These are phyloP conservation scores for Aspergillus candidus DNA, from an alignment of 2,329 filamentous ascomycete genomes.

Conservation along the genomic window DNA sequence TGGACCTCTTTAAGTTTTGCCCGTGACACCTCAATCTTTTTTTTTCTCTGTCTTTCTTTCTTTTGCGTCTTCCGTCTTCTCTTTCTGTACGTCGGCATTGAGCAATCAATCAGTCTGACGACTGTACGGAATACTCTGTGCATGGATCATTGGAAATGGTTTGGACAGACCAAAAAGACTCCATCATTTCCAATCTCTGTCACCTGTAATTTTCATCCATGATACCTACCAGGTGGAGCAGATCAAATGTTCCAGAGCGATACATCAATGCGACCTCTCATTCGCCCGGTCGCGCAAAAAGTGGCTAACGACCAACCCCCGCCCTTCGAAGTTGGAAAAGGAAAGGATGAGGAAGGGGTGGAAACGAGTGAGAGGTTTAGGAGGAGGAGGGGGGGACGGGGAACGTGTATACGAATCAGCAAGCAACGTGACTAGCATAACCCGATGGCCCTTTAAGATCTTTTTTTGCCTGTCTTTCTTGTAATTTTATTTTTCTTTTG, in stretches of 20 bases:
- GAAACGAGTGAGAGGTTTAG: not conserved
- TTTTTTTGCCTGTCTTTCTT: not conserved
- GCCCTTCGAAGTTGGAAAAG: constrained; percentile 1
- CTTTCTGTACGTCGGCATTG: not conserved
- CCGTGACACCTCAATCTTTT: too few species aligned
- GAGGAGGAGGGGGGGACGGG: not conserved
- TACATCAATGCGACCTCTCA: constrained; percentile 12
- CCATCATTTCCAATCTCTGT: not conserved
- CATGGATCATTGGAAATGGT: not conserved
- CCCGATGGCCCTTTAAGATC: not conserved
- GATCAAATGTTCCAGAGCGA: constrained; percentile 2
- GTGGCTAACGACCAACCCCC: constrained; percentile 1
- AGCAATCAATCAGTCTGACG: not conserved
- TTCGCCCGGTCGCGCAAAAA: constrained; percentile 5
- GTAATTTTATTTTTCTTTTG: not conserved
- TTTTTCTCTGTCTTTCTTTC: too few species aligned
- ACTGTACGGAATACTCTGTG: constrained; percentile 1
- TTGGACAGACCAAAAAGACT: too few species aligned
- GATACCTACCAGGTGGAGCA: constrained; percentile 5
- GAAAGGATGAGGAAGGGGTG: not conserved
- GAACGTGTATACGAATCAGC: not conserved
- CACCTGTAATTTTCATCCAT: too few species aligned
- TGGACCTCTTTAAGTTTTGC: too few species aligned
- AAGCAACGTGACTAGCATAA: constrained; percentile 5
- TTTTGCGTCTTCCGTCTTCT: too few species aligned